Percentiles rank a stretch among this genome's conserved stretches.
Conservation (phyloP, 1,139 yeast species). For the Geotrichum carabidarum region DNA sequence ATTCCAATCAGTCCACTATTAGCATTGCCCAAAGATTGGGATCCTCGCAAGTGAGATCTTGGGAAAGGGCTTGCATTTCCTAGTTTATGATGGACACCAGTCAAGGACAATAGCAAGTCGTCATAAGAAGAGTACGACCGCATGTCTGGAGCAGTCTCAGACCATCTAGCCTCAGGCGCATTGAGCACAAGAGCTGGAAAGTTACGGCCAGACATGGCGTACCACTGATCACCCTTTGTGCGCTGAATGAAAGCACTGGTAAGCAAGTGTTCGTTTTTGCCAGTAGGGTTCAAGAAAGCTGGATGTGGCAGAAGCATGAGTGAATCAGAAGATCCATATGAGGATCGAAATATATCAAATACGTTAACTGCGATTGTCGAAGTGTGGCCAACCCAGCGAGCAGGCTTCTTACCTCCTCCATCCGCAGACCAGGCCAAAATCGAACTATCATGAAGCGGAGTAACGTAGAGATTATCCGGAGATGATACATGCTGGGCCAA, state of each 20-base stretch:
- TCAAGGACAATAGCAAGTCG: conserved; percentile 27
- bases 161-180: conserved; percentile 53
- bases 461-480: conserved; percentile 67
- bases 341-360: conserved; percentile 55
- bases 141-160: conserved; percentile 1
- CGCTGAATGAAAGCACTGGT: conserved; percentile 58
- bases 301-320: conserved; percentile 41
- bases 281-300: conserved; percentile 22
- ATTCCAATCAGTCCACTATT: conserved; percentile 15
- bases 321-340: conserved; percentile 17
- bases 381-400: conserved; percentile 64
- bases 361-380: conserved; percentile 67
- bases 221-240: conserved; percentile 71
- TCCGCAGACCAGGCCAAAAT: conserved; percentile 53
- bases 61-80: conserved; percentile 9
- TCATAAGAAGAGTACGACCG: conserved; percentile 15
- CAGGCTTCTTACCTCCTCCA: conserved; percentile 53
- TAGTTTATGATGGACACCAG: conserved; percentile 37
- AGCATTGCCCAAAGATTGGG: not conserved
- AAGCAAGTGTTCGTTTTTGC: conserved; percentile 21
- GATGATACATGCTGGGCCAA: conserved; percentile 39
- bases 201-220: conserved; percentile 70
- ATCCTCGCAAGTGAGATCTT: not conserved
- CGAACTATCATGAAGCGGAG: conserved; percentile 69
- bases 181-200: conserved; percentile 78